Conservation (phyloP, 2,329 filamentous ascomycete species). For the Aspergillus bombycis region DNA sequence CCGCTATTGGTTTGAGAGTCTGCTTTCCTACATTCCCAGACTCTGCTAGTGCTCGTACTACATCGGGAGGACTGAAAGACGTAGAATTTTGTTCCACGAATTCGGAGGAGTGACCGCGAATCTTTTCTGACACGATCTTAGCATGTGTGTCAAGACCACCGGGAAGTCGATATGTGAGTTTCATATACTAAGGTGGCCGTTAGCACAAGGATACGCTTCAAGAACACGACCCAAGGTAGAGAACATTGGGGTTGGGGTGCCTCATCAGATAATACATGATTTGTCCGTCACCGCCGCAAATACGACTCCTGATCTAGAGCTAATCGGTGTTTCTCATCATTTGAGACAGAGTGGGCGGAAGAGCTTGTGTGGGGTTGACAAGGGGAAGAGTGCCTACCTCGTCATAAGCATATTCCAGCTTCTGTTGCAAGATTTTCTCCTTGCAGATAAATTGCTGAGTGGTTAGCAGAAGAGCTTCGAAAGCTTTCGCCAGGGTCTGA, state of each 20-base stretch:
- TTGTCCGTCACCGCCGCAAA: slow-evolving; percentile 65
- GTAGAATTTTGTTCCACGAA: slow-evolving; percentile 54
- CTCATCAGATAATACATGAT: slow-evolving; percentile 59
- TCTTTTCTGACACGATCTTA: slow-evolving; percentile 33
- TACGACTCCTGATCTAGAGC: slow-evolving; percentile 83
- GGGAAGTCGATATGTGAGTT: slow-evolving; percentile 35
- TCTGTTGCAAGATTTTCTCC: slow-evolving; percentile 42
- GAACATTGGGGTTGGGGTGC: slow-evolving; percentile 17
- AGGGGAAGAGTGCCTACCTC: slow-evolving; percentile 38
- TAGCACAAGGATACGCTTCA: slow-evolving; percentile 24
- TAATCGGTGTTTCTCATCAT: slow-evolving; percentile 63
- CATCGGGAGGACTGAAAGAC: slow-evolving; percentile 66
- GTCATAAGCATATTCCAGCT: slow-evolving; percentile 42
- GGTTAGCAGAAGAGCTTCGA: slow-evolving; percentile 47
- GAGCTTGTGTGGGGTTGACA: not conserved
- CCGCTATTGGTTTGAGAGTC: slow-evolving; percentile 38
- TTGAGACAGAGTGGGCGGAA: slow-evolving; percentile 29
- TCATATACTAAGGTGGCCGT: slow-evolving; percentile 38
- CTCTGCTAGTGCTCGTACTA: slow-evolving; percentile 60
- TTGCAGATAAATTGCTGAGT: slow-evolving; percentile 43
- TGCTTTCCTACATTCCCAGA: slow-evolving; percentile 67
- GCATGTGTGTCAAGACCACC: slow-evolving; percentile 35
- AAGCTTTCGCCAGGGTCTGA: slow-evolving; percentile 41
- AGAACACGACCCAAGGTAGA: slow-evolving; percentile 13
- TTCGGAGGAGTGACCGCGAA: slow-evolving; percentile 34